A percentile compares a stretch with the other conserved stretches of the same genome.
Conservation (phyloP, 805 yeast genomes). For the Wickerhamiella nectarea region DNA sequence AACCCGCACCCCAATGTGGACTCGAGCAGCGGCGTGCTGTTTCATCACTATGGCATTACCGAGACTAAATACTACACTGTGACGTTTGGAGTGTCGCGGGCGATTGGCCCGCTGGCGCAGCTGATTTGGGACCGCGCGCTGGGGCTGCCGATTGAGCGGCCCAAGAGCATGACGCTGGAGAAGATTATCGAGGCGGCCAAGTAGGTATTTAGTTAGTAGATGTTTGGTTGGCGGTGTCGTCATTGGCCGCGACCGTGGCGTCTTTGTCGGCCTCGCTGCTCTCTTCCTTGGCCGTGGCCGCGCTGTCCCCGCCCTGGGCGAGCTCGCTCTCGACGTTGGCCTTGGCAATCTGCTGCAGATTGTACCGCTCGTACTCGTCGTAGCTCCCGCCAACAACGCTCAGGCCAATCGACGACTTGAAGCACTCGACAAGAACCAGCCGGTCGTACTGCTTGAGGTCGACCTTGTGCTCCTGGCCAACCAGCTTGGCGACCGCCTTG, state of each 20-base stretch:
- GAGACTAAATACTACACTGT: constrained; percentile 68
- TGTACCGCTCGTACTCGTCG: constrained; percentile 50
- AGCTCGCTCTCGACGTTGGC: constrained; percentile 16
- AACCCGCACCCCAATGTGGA: constrained; percentile 82
- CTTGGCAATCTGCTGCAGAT: constrained; percentile 54
- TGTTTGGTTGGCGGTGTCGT: no score
- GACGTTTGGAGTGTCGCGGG: constrained; percentile 69
- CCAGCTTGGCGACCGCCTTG: constrained; percentile 52
- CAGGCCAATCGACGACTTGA: constrained; percentile 78
- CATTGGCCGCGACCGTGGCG: background rate
- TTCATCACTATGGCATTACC: constrained; percentile 66
- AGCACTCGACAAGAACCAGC: constrained; percentile 73
- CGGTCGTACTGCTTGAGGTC: constrained; percentile 70
- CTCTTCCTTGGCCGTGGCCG: background rate
- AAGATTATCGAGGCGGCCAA: constrained; percentile 20
- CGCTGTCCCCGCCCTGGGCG: background rate
- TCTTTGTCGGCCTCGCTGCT: background rate
- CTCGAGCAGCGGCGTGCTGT: constrained; percentile 63
- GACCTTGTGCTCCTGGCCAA: constrained; percentile 62
- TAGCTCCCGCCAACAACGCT: constrained; percentile 55
- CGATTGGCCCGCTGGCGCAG: constrained; percentile 68
- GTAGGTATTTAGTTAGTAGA: constrained; percentile 4
- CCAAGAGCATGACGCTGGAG: constrained; percentile 43
- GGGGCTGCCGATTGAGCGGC: constrained; percentile 73
- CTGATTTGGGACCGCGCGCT: constrained; percentile 64